Evolutionary conservation across 2,329 filamentous ascomycete species (phyloP).

Genomic region (Helotiales sp.): DNA sequence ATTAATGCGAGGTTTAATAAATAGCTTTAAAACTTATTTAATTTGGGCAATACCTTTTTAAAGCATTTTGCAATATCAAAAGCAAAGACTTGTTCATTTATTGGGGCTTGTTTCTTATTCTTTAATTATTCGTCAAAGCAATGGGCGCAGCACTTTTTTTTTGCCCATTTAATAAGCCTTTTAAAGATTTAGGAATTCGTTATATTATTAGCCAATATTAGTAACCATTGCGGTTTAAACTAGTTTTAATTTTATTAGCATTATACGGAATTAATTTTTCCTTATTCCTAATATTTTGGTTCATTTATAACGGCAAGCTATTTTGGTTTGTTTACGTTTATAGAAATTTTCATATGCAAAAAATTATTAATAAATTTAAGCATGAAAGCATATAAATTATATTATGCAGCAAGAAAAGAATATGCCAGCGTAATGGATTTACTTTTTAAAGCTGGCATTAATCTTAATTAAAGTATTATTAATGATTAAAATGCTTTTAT

Average conservation of each 20-base stretch:
- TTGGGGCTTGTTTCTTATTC: constrained; percentile 40
- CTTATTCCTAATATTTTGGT: constrained; percentile 34
- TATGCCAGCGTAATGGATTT: constrained; percentile 33
- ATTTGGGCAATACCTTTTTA: constrained; percentile 37
- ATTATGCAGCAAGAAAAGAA: constrained; percentile 42
- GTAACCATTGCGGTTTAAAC: constrained; percentile 37
- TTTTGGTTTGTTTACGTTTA: constrained; percentile 41
- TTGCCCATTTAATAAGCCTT: background rate
- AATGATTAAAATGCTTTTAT: constrained; percentile 41
- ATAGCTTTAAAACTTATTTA: constrained; percentile 19
- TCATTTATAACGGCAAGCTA: constrained; percentile 42
- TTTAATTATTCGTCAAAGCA: constrained; percentile 47
- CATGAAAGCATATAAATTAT: constrained; percentile 38
- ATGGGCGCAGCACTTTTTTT: constrained; percentile 46
- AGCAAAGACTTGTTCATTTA: constrained; percentile 34
- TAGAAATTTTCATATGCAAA: constrained; percentile 26
- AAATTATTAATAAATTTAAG: constrained; percentile 20
- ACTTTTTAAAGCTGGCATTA: constrained; percentile 35
- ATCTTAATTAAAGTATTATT: constrained; percentile 30
- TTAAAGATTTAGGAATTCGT: constrained; percentile 7
- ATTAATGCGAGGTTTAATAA: background rate
- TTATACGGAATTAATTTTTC: constrained; percentile 33
- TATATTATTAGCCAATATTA: constrained; percentile 18
- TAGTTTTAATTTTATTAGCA: constrained; percentile 45
- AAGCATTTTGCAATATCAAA: constrained; percentile 36